Evolutionary conservation across 2,329 filamentous ascomycete species (phyloP), one percentile per base, ranked within the genome.

Genomic region (Eurotiales sp.): DNA sequence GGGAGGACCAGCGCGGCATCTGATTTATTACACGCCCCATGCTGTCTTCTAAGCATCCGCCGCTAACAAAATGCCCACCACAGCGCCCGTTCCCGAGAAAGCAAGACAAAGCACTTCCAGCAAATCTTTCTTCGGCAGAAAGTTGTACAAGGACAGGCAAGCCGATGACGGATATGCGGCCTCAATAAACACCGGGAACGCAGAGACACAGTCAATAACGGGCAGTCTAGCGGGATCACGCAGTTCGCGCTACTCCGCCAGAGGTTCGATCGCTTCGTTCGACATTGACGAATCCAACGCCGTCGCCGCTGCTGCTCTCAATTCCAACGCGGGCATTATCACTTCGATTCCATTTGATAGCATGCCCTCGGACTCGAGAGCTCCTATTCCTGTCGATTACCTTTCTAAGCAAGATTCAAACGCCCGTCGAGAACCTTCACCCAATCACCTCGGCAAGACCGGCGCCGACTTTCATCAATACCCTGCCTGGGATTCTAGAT

Each of bases 391-490:
- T 34, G 77, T 88, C 63, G 87, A 95, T 41, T 88, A 87, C 64
- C 75, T 89, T 39, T 84, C 86, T 45, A 82, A 82, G 64, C 72
- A 79, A 52, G 85, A 88, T 56, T 76, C 82, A 19, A 64, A 70
- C 22, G 71, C 77, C 51, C 80, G 84, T 59, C 83, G 84, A 65
- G 87, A 93, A 51, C 87, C 87, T 52, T 78, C 88, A 53, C 88
- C 90, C 25, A 88, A 93, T 69, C 89, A 95, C 63, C 73, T 95
- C 49, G 91, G 90, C 68, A 91, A 90, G 72, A 78, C 77, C 58
- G 82, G 82, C 44, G 75, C 76, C 60, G 91, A 96, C 70, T 96
- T 85, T 65, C 90, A 96, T 72, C 92, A 96, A 64, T 96, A 96
- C 68, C 90, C 90, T 37, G 80, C 80, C 47, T 83, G 87, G 66